Conservation (phyloP, 345 rosid genomes). For the Aquilaria yunnanensis region DNA sequence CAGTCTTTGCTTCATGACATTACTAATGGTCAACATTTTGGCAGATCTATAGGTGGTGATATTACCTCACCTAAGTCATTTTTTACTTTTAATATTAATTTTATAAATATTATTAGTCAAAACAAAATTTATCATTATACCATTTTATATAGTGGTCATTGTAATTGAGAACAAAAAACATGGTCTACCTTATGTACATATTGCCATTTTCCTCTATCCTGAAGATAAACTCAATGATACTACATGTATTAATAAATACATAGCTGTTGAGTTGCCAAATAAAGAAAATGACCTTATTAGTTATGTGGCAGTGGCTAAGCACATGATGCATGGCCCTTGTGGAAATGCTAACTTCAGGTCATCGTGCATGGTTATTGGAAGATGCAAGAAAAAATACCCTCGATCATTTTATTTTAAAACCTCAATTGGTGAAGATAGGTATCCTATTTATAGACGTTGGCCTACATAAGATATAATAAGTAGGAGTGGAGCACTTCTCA, state of each 20-base stretch:
- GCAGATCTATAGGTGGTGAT: background rate
- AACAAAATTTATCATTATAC: too few species aligned
- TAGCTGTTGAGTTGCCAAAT: background rate
- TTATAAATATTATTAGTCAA: background rate
- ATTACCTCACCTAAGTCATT: background rate
- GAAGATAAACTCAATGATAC: background rate
- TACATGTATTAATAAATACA: background rate
- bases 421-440: background rate
- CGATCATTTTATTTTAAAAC: background rate
- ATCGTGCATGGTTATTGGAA: background rate
- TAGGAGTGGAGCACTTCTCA: too few species aligned
- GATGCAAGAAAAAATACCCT: background rate
- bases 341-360: background rate
- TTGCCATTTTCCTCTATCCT: background rate
- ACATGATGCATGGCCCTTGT: conserved; percentile 4
- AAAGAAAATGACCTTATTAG: background rate
- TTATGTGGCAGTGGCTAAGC: background rate
- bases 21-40: too few species aligned
- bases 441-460: background rate
- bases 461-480: too few species aligned
- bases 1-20: too few species aligned
- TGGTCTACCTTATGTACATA: background rate
- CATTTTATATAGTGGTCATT: background rate
- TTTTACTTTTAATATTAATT: background rate
- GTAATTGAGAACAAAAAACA: background rate